Conservation (phyloP, 208 protist species). For the Trypanosoma mega region DNA sequence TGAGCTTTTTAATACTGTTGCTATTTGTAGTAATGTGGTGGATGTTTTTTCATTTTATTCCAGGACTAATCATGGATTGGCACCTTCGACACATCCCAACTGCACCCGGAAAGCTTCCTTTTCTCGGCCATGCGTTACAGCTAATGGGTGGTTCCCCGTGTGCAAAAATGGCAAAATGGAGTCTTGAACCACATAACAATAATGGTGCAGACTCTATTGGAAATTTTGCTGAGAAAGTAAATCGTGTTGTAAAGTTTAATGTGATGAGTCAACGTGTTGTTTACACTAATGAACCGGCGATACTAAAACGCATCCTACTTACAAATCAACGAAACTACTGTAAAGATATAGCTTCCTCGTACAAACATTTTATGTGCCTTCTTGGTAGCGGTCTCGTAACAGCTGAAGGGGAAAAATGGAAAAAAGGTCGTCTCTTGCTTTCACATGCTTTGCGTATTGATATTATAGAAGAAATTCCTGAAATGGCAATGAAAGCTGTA, state of each 20-base stretch:
- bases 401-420: constrained; percentile 87
- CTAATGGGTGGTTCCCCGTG: constrained; percentile 67
- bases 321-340: constrained; percentile 86
- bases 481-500: constrained; percentile 67
- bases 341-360: constrained; percentile 79
- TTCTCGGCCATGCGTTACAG: constrained; percentile 77
- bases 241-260: constrained; percentile 71
- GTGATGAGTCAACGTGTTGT: constrained; percentile 77
- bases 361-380: constrained; percentile 90
- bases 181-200: constrained; percentile 46
- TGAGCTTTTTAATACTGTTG: constrained; percentile 15
- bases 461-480: constrained; percentile 80
- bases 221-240: constrained; percentile 16
- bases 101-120: constrained; percentile 52
- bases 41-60: constrained; percentile 45
- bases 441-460: constrained; percentile 85
- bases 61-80: constrained; percentile 59
- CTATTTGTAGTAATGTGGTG: constrained; percentile 43
- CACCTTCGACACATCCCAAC: constrained; percentile 69
- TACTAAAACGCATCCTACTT: constrained; percentile 80
- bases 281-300: constrained; percentile 78
- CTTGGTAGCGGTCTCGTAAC: constrained; percentile 88
- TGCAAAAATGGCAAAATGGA: constrained; percentile 81
- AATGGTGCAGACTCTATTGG: constrained; percentile 11
- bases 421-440: constrained; percentile 76